phyloP scores from a whole-genome alignment of 441 rosid species.

The Jatropha multifida region DNA sequence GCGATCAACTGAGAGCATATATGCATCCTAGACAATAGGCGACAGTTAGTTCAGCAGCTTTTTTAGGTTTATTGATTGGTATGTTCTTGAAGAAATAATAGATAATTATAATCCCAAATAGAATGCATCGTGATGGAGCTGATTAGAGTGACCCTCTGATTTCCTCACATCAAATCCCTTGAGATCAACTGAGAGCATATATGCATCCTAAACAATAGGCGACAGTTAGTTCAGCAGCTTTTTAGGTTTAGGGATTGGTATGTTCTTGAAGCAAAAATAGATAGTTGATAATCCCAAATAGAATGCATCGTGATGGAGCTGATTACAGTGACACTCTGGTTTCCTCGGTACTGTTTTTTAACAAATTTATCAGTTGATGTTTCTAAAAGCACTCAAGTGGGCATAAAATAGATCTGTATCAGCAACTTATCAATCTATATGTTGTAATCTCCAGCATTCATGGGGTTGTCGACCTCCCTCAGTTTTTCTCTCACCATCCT shows the following conservation, averaged over 20 bases:
- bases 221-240: constrained; percentile 1
- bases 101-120: background rate
- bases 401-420: background rate
- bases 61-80: no score
- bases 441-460: background rate
- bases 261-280: background rate
- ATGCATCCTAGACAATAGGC: constrained; percentile 62
- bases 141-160: background rate
- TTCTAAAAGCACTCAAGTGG: background rate
- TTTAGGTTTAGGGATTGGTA: no score
- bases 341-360: background rate
- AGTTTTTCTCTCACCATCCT: background rate
- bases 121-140: background rate
- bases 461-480: background rate
- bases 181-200: constrained; percentile 62
- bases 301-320: background rate
- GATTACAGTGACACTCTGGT: background rate
- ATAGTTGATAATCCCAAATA: no score
- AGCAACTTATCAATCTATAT: background rate
- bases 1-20: constrained; percentile 62
- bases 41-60: background rate
- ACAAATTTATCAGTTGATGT: background rate
- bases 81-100: no score
- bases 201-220: constrained; percentile 61
- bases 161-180: constrained; percentile 61